Evolutionary conservation across 2,329 filamentous ascomycete genomes (phyloP).

Genomic region (Eutypa lata): DNA sequence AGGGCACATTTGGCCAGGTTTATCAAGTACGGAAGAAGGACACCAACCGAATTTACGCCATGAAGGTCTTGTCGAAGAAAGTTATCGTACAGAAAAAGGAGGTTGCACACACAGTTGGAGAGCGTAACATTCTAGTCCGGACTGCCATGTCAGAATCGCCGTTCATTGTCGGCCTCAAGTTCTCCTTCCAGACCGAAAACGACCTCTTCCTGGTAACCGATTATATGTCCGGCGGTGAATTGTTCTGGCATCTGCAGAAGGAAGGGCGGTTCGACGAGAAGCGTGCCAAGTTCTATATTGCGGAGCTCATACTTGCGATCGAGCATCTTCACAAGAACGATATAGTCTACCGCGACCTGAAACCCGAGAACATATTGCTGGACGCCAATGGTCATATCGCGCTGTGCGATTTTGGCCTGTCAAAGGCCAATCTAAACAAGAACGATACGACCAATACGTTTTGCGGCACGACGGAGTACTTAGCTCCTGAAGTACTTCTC

Average conservation of each 20-base stretch:
- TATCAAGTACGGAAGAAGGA: constrained; percentile 98
- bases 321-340: constrained; percentile 95
- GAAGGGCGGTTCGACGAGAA: constrained; percentile 94
- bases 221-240: constrained; percentile 97
- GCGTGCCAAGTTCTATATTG: constrained; percentile 97
- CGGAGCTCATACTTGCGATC: constrained; percentile 90
- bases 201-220: constrained; percentile 98
- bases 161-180: constrained; percentile 97
- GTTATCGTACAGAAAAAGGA: constrained; percentile 99
- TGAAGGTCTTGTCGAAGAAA: constrained; percentile 99
- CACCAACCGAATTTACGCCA: constrained; percentile 92
- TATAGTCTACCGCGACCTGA: constrained; percentile 95
- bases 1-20: constrained; percentile 97
- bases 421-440: constrained; percentile 94
- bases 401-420: constrained; percentile 94
- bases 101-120: constrained; percentile 93
- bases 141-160: constrained; percentile 94
- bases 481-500: constrained; percentile 90
- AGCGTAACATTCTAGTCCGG: constrained; percentile 93
- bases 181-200: constrained; percentile 96
- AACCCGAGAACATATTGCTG: constrained; percentile 94
- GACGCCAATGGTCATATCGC: constrained; percentile 98
- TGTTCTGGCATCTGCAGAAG: constrained; percentile 98
- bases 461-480: constrained; percentile 95
- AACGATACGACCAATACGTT: constrained; percentile 99